Evolutionary conservation across 208 protist genomes (phyloP), one percentile per base, ranked within the genome.

Genomic region (Trypanosoma conorhini): DNA sequence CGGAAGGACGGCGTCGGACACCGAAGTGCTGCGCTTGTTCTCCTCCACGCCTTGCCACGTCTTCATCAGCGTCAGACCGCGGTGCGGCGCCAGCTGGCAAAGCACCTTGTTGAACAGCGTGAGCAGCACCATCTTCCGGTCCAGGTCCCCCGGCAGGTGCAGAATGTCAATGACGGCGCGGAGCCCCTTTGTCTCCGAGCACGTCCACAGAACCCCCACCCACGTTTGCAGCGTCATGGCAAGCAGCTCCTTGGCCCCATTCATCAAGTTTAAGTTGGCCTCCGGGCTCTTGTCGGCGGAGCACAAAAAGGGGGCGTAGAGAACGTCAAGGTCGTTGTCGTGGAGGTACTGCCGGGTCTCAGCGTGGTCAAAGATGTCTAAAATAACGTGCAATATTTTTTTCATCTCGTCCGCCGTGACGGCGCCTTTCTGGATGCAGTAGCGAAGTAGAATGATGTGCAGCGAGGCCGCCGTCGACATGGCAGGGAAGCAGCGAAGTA

Each of bases 121-220:
- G 24, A 96, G 70, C 62, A 96, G 79, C n/a, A 96, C 79, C 79
- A 96, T 90, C 59, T 93, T 93, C 21, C 86, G 81, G 62, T 96
- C 92, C 17, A 92, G 42, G 40, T 92, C 81, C 28, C 87, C 86
- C 28, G 92, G 92, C 48, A 96, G 82, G 59, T 94, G 83, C 38
- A 96, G 74, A 28, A 96, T 54, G 61, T 96, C 87, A 62, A 92
- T 89, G 28, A 96, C 59, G 1, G 92, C 79, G 55, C 92, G 87
- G 55, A 96, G 73, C 7, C 82, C 82, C 26, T 80, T 92, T 15
- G 85, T 84, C 68, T 96, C 88, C 28, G 82, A 87, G 56, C 75
- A 83, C 30, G 87, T 71, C 89, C 88, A 95, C 12, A 94, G 58
- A 56, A 81, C 80, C 61, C 92, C 92, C 3, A 91, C 77, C 81